Base-by-base conservation (phyloP, 129 eudicot species). In the Saposhnikovia divaricata region DNA sequence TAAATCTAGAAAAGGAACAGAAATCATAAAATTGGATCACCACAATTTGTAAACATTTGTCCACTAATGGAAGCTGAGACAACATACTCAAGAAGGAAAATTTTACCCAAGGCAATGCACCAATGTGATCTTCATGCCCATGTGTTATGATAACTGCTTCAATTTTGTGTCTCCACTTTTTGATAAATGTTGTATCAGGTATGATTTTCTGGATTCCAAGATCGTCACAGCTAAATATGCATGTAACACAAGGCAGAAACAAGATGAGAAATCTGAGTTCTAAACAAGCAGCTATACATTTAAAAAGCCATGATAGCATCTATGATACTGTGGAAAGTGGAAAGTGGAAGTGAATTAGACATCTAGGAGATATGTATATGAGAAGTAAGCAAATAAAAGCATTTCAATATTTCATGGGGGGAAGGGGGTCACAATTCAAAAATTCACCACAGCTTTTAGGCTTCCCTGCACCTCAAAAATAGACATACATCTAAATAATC, bases 121-220 rank as follows among this genome's bases (percentile, higher is more conserved):
- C 98, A 85, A 95, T 95, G 91, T 95, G 98, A 83, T 95, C 98
- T 90, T 95, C 98, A 80, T 95, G 98, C 23, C 98, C 98, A 77
- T 95, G 98, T 76, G 98, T 95, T 79, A 95, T 95, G 46, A 95
- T 79, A 87, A 95, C 98, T 76, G 98, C 98, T 92, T 95, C 98
- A 84, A 95, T 95, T 85, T 95, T 95, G 87, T 95, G 98, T 76
- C 97, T 90, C 98, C 98, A 95, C 69, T 87, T 92, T 76, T 87
- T 92, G 57, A 95, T 95, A 85, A 95, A 95, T 66, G 96, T 89
- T 6, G 98, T 95, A 80, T 95, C 98, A 23, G 98, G 98, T 80
- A 95, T 87, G 78, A 95, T 95, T 83, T 95, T 95, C 86, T 95
- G 98, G 85, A 92, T 90, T 80, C 98, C 98, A 63, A 92, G 93